Evolutionary conservation across 192 early-diverging fungal genomes (phyloP).

Genomic region (Chytriomyces confervae): DNA sequence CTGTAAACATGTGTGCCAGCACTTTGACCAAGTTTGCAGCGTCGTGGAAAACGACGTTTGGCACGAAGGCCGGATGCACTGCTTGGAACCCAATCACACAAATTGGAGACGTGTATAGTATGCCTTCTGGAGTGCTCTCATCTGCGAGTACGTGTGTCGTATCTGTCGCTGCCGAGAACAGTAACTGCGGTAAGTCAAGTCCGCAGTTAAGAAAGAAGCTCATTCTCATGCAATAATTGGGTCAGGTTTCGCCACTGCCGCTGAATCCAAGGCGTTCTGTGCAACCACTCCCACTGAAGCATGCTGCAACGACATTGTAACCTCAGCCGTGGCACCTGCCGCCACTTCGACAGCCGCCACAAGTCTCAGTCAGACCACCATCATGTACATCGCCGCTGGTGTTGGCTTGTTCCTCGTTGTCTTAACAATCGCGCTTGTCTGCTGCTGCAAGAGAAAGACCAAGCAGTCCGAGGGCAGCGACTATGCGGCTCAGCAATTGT

Average conservation of each 20-base stretch:
- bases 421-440: not conserved
- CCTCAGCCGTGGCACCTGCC: not conserved
- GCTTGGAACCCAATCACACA: not conserved
- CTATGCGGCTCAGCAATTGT: not conserved
- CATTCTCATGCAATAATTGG: not conserved
- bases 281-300: not conserved
- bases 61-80: not conserved
- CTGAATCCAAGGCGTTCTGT: slow-evolving; percentile 23
- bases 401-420: not conserved
- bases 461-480: not conserved
- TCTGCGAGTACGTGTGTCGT: slow-evolving; percentile 4
- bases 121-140: no score
- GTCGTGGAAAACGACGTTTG: not conserved
- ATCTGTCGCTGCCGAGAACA: slow-evolving; percentile 2
- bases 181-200: slow-evolving; percentile 14
- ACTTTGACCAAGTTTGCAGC: slow-evolving; percentile 16
- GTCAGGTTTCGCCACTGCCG: not conserved
- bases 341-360: not conserved
- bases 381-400: not conserved
- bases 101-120: not conserved
- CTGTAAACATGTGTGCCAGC: not conserved
- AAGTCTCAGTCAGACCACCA: not conserved
- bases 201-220: not conserved
- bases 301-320: not conserved
- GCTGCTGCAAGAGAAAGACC: slow-evolving; percentile 5